Conservation (phyloP, 441 rosid species). For the Bruguiera hainesii region DNA sequence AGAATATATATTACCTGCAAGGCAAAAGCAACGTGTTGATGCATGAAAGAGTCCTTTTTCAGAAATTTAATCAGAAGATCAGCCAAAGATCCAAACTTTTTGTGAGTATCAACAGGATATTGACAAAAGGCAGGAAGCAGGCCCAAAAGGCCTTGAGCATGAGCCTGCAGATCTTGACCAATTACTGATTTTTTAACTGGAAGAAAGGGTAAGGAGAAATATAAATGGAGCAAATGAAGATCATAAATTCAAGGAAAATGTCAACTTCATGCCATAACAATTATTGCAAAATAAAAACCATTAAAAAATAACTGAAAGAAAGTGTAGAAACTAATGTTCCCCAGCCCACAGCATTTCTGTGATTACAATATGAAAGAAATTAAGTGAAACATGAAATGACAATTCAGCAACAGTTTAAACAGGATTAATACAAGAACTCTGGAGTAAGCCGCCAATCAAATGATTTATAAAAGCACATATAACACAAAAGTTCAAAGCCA, state of each 20-base stretch:
- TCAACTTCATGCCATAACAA: conserved; percentile 11
- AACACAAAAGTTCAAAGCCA: no score
- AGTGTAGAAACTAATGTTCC: not conserved
- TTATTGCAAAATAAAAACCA: conserved; percentile 5
- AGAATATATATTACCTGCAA: conserved; percentile 49
- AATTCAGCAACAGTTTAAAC: no score
- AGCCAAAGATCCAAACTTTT: conserved; percentile 52
- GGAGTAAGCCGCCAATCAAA: no score
- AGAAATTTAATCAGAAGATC: conserved; percentile 53
- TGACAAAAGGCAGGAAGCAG: conserved; percentile 83
- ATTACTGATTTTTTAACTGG: conserved; percentile 62
- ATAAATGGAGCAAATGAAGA: conserved; percentile 9
- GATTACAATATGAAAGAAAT: no score
- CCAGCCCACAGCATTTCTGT: no score
- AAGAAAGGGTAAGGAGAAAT: conserved; percentile 17
- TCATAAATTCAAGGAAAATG: conserved; percentile 2
- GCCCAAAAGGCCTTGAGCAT: conserved; percentile 64
- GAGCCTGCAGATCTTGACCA: conserved; percentile 60
- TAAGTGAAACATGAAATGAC: no score
- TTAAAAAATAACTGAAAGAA: not conserved
- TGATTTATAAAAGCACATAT: no score
- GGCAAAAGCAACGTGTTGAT: conserved; percentile 60
- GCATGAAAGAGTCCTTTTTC: conserved; percentile 64
- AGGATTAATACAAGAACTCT: no score
- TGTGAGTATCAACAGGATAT: conserved; percentile 61